phyloP scores from a whole-genome alignment of 495 filamentous ascomycete genomes.

The Elasticomyces elasticus region DNA sequence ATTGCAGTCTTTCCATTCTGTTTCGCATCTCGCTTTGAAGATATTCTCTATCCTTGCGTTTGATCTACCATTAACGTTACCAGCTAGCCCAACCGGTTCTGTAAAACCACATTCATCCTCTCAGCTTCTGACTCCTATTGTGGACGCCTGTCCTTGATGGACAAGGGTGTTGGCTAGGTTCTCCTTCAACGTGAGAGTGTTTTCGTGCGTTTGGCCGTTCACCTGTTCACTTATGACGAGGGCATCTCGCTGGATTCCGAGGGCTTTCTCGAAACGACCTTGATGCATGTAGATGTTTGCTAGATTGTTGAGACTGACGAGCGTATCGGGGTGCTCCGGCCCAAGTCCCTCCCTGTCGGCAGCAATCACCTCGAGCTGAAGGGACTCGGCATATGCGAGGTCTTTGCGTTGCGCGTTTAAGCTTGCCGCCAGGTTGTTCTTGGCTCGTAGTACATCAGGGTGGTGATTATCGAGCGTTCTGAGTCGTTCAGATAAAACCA shows the following conservation, averaged over 20 bases:
- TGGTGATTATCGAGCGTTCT: neutral
- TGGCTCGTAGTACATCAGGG: neutral
- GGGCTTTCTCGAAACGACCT: neutral
- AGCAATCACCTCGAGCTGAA: conserved; percentile 12
- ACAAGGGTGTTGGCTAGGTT: conserved; percentile 16
- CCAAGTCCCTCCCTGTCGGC: conserved; percentile 27
- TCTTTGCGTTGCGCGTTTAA: neutral
- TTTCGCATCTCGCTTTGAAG: neutral
- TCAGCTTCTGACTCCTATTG: neutral
- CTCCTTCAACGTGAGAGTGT: conserved; percentile 23
- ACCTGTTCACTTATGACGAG: conserved; percentile 22
- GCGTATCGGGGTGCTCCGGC: conserved; percentile 26
- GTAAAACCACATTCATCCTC: neutral
- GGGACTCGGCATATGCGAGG: conserved; percentile 24
- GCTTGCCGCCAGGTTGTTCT: neutral
- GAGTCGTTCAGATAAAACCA: neutral
- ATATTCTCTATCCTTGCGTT: no score
- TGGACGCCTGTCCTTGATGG: neutral
- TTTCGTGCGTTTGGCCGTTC: conserved; percentile 28
- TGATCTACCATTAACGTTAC: neutral
- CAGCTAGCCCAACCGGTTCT: no score
- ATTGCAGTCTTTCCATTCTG: neutral
- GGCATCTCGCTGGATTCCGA: conserved; percentile 1
- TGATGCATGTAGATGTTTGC: conserved; percentile 14
- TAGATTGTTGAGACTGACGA: conserved; percentile 20